Percentiles rank a stretch among this genome's conserved stretches.
Conservation (phyloP, 2,329 filamentous ascomycete genomes). For the Blastomyces emzantsi region DNA sequence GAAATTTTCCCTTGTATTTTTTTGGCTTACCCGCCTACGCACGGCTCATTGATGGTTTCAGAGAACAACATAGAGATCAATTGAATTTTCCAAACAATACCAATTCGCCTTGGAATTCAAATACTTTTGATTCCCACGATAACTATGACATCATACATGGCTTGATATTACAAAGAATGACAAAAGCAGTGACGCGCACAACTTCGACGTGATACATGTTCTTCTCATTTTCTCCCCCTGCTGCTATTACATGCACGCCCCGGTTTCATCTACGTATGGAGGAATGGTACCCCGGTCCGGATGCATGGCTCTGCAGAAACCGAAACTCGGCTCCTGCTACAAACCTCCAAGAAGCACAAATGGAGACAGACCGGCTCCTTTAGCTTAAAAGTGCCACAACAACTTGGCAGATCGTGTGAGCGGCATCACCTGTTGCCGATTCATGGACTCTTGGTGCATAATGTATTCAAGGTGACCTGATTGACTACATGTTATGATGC, state of each 20-base stretch:
- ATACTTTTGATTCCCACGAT: no score
- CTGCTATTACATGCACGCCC: no score
- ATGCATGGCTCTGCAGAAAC: neutral
- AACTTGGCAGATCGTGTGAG: neutral
- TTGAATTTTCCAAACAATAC: neutral
- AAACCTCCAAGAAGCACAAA: neutral
- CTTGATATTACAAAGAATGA: no score
- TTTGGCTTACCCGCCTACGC: neutral
- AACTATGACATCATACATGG: neutral
- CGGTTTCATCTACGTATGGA: neutral
- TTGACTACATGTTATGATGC: neutral
- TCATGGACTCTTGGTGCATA: neutral
- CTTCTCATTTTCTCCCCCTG: no score
- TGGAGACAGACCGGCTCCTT: neutral
- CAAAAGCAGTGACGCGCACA: neutral
- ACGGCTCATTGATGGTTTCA: neutral
- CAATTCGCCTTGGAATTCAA: neutral
- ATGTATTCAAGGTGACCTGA: neutral
- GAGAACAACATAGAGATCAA: constrained; percentile 1
- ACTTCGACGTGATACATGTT: no score
- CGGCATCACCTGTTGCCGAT: neutral
- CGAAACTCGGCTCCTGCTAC: neutral
- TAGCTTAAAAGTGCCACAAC: neutral
- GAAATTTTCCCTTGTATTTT: neutral
- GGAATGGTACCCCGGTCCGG: neutral